These are phyloP conservation scores for Kwoniella heveanensis DNA, from an alignment of 768 basidiomycete species.

Conservation along the genomic window DNA sequence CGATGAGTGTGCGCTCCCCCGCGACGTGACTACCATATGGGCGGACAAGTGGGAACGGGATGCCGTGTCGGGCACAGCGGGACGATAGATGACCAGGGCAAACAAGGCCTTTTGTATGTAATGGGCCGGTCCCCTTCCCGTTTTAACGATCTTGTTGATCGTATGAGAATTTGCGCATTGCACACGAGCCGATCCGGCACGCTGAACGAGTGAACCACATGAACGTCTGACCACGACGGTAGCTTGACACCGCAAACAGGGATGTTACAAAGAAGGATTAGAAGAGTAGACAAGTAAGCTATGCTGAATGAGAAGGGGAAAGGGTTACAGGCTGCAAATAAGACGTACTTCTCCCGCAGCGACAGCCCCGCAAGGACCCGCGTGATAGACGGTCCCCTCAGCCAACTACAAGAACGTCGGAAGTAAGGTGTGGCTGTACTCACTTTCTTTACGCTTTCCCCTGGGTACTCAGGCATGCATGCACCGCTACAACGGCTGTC, in stretches of 20 bases:
- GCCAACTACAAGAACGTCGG: neutral
- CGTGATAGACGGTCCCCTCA: no score
- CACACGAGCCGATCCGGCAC: no score
- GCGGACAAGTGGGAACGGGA: neutral
- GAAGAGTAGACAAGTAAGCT: no score
- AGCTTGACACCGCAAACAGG: no score
- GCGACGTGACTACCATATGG: no score
- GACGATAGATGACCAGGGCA: neutral
- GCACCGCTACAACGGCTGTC: no score
- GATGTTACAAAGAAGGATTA: no score
- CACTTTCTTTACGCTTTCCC: neutral
- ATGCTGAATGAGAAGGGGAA: no score
- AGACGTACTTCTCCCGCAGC: neutral
- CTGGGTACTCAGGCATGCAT: no score
- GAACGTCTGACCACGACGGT: neutral
- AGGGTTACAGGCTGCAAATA: no score
- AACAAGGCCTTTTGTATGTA: neutral
- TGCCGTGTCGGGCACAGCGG: neutral
- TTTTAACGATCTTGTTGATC: neutral
- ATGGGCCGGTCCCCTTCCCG: conserved; percentile 1
- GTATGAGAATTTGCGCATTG: neutral
- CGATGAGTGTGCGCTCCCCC: neutral
- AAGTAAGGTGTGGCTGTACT: conserved; percentile 8
- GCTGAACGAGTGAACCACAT: neutral
- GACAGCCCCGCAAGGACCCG: neutral